Evolutionary conservation across 2,329 filamentous ascomycete genomes (phyloP), one percentile per base, ranked within the genome.

Genomic region (Aspergillus sp.): DNA sequence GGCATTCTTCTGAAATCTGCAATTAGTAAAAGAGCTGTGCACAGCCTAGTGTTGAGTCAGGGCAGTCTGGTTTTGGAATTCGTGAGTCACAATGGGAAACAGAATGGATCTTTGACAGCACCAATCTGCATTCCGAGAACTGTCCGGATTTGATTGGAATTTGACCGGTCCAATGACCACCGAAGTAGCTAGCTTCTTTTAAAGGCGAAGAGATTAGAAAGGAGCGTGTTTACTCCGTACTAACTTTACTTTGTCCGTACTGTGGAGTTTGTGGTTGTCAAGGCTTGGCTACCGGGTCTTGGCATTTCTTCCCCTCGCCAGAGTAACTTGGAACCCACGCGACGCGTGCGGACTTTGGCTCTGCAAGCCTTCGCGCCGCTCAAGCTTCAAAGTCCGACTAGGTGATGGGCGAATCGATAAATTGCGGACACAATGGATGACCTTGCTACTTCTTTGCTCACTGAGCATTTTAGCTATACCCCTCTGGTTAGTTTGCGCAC

Each of bases 391-490:
- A 17, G 32, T 20, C 41, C 15, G 11, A 53, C 11, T 42, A 24
- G 41, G 57, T 41, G 44, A 62, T 64, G 62, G 44, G 34, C 48
- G 15, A 38, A 34, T 17, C 38, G 54, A 26, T 17, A 32, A 36
- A 26, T 26, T 63, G 15, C 24, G 17, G 56, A 69, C 66, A 70
- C 68, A 52, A 74, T 79, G 75, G 75, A 75, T 55, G 75, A 77
- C 64, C 73, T 72, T 53, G 76, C 76, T 5, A 79, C 74, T 38
- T 81, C 85, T 64, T 84, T 98, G 66, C 83, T 98, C 60, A 97
- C 95, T 2, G 95, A 98, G 81, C 95, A 99, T 72, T 90, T 99
- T 68, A 90, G 91, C 63, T 97, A 96, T 68, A 93, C 95, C 2
- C 95, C 93, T 26, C 85, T 96, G 64, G 93, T 96, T 77, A 70